Base-by-base conservation (phyloP, 1,284 basidiomycete species). In the Mycena sp. region DNA sequence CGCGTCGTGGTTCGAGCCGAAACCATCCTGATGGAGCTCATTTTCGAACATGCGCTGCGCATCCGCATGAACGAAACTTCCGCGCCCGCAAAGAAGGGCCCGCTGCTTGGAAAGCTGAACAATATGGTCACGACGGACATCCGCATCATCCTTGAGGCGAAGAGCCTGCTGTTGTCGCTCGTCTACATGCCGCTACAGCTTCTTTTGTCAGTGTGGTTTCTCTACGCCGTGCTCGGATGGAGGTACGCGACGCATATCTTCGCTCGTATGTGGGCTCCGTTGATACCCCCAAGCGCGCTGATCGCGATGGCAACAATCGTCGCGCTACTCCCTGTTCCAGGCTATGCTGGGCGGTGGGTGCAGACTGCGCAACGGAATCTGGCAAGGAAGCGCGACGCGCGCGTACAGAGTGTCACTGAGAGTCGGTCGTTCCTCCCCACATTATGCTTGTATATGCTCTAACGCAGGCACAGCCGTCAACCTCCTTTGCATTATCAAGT, bases 31-130 rank as follows among this genome's bases (percentile, higher is more conserved):
- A 87, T 85, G 1, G 82, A 87, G 63, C 78, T 88, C 4, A 74
- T 87, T 6, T 87, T 87, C 72, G 84, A 86, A 58, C 87, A 88
- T 63, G 77, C 86, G 0, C 78, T 89, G 4, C 80, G 85, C 30
- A 81, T 87, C 23, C 79, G 86, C 21, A 81, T 87, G 78, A 82
- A 35, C 32, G 9, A 35, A 82, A 69, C 76, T n/a, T n/a, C 80
- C 0, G 77, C 81, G 59, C 61, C 73, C 3, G 45, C 72, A 17
- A 14, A 26, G 26, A 53, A 46, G 28, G 35, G 28, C 4, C 21
- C 57, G 17, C 60, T 69, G 7, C 61, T 67, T 17, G 71, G 71
- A 41, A 69, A 61, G 38, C 64, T 71, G 26, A 71, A 70, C 49
- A 71, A 69, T 49, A 58, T 71, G 19, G 67, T 71, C 25, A 70